These are phyloP conservation scores for Moesziomyces sp. DNA, from an alignment of 1,284 basidiomycete species.

Conservation along the genomic window DNA sequence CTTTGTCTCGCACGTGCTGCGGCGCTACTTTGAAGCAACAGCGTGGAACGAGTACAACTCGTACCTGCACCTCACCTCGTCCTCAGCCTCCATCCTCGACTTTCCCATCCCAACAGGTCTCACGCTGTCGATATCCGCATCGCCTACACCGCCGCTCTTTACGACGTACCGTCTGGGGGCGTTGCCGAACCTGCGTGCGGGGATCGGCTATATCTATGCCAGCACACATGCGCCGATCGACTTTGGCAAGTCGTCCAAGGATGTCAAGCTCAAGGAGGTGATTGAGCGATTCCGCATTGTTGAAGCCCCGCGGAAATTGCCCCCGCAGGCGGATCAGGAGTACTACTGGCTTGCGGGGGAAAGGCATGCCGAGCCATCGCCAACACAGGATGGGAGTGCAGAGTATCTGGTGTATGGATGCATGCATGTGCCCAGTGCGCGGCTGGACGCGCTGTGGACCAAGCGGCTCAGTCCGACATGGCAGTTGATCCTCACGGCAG, in stretches of 20 bases:
- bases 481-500: constrained; percentile 66
- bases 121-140: constrained; percentile 84
- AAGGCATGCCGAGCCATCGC: neutral
- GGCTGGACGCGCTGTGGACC: constrained; percentile 89
- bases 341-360: constrained; percentile 34
- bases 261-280: constrained; percentile 86
- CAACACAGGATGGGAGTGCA: constrained; percentile 56
- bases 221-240: constrained; percentile 69
- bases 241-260: constrained; percentile 52
- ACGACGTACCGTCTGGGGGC: constrained; percentile 92
- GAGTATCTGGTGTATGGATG: constrained; percentile 93
- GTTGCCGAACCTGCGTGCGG: constrained; percentile 89
- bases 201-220: constrained; percentile 90
- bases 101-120: constrained; percentile 83
- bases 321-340: constrained; percentile 74
- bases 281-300: constrained; percentile 77
- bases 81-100: constrained; percentile 79
- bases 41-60: constrained; percentile 97
- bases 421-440: constrained; percentile 86
- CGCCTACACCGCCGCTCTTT: constrained; percentile 83
- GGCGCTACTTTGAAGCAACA: constrained; percentile 86
- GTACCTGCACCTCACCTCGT: constrained; percentile 87
- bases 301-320: constrained; percentile 79
- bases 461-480: constrained; percentile 74
- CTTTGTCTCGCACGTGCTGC: constrained; percentile 78